These are phyloP conservation scores for Fonsecaea erecta DNA, from an alignment of 2,329 filamentous ascomycete species.

Conservation along the genomic window DNA sequence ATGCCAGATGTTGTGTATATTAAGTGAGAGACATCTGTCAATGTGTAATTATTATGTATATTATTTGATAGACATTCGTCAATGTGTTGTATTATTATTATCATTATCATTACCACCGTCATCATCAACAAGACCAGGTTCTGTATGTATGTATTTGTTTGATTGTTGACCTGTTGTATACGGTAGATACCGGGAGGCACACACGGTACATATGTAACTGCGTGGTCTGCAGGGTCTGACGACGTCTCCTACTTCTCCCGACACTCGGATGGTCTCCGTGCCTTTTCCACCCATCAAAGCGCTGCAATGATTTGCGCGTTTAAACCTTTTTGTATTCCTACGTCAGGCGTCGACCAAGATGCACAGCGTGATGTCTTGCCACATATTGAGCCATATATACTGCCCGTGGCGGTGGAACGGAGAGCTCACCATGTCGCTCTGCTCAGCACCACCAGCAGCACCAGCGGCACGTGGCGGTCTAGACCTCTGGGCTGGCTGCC, in stretches of 20 bases:
- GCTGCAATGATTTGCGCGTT: not conserved
- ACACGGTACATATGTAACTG: not conserved
- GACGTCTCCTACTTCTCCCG: slow-evolving; percentile 28
- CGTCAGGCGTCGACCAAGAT: not conserved
- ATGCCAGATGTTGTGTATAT: not conserved
- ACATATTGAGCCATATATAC: slow-evolving; percentile 5
- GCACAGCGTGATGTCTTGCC: not conserved
- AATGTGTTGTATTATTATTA: too few species aligned
- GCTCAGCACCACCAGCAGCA: slow-evolving; percentile 10
- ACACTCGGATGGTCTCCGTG: not conserved
- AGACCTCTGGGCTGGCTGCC: not conserved
- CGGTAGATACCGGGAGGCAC: not conserved
- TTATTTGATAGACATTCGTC: too few species aligned
- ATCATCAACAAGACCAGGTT: too few species aligned
- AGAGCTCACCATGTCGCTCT: not conserved
- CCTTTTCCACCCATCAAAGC: not conserved
- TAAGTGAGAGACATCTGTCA: not conserved
- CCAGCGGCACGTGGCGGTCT: slow-evolving; percentile 11
- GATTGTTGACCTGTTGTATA: too few species aligned
- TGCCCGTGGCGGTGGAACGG: slow-evolving; percentile 9
- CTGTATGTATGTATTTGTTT: too few species aligned
- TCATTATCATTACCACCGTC: too few species aligned
- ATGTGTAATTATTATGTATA: not conserved
- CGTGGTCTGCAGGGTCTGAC: not conserved
- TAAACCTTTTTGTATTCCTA: not conserved